Conservation (phyloP, 2,329 filamentous ascomycete genomes). For the Bipolaris gigantea region DNA sequence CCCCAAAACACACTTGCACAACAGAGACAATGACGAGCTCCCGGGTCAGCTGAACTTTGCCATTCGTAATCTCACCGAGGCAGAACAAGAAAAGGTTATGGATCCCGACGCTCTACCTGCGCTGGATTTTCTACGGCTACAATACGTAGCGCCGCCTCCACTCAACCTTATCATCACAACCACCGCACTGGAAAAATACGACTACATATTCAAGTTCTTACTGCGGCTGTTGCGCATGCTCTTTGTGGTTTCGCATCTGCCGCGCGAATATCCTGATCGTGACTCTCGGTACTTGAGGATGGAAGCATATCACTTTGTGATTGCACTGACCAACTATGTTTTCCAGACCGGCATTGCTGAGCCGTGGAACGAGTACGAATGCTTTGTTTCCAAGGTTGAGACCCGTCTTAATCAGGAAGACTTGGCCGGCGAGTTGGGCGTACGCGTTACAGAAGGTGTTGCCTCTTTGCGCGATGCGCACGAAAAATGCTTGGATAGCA, state of each 20-base stretch:
- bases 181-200: slow-evolving; percentile 74
- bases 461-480: slow-evolving; percentile 70
- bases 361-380: slow-evolving; percentile 72
- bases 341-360: slow-evolving; percentile 75
- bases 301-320: slow-evolving; percentile 79
- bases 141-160: slow-evolving; percentile 75
- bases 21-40: slow-evolving; percentile 41
- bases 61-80: slow-evolving; percentile 70
- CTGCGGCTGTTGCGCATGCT: slow-evolving; percentile 77
- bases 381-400: slow-evolving; percentile 66
- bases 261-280: slow-evolving; percentile 27
- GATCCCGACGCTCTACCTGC: slow-evolving; percentile 81
- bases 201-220: slow-evolving; percentile 78
- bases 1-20: slow-evolving; percentile 10
- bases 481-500: slow-evolving; percentile 71
- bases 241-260: slow-evolving; percentile 62
- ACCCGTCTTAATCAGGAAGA: slow-evolving; percentile 53
- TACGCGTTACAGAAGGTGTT: slow-evolving; percentile 59
- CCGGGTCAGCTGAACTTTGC: slow-evolving; percentile 65
- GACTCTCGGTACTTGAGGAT: slow-evolving; percentile 59
- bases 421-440: slow-evolving; percentile 51
- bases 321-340: slow-evolving; percentile 73
- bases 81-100: slow-evolving; percentile 81
- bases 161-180: slow-evolving; percentile 74
- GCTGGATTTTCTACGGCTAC: slow-evolving; percentile 87